Percentiles rank a stretch among this genome's conserved stretches.
Conservation (phyloP, 2,329 filamentous ascomycete genomes). For the Fusarium buharicum region DNA sequence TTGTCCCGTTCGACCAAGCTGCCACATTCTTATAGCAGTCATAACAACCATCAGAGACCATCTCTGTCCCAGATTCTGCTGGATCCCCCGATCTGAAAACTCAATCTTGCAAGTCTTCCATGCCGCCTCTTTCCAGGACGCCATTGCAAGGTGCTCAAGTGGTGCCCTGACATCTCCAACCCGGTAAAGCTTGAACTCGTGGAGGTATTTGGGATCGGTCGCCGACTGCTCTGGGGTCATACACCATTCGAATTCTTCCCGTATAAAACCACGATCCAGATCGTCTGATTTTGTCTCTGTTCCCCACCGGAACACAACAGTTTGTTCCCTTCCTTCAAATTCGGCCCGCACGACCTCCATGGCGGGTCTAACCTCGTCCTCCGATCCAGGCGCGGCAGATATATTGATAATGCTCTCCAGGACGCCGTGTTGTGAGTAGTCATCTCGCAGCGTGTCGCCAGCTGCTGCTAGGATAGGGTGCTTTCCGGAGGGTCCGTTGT, state of each 20-base stretch:
- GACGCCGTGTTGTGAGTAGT: conserved; percentile 18
- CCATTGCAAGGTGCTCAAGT: conserved; percentile 28
- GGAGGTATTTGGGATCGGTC: conserved; percentile 27
- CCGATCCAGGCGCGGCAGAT: conserved; percentile 23
- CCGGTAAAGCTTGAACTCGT: conserved; percentile 37
- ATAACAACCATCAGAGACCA: conserved; percentile 36
- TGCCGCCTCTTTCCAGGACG: conserved; percentile 35
- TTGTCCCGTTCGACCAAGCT: conserved; percentile 35
- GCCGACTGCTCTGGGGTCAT: conserved; percentile 26
- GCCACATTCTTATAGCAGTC: conserved; percentile 37
- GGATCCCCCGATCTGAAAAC: conserved; percentile 22
- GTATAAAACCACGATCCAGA: conserved; percentile 7
- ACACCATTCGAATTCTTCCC: conserved; percentile 35
- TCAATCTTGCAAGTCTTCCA: conserved; percentile 38
- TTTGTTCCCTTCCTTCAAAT: conserved; percentile 25
- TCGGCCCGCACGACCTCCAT: conserved; percentile 32
- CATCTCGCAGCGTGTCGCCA: conserved; percentile 28
- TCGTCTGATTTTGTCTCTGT: conserved; percentile 29
- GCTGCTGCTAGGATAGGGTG: conserved; percentile 31
- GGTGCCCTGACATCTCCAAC: conserved; percentile 29
- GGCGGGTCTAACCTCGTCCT: conserved; percentile 21
- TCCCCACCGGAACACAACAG: conserved; percentile 31
- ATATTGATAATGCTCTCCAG: conserved; percentile 33
- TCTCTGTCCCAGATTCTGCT: conserved; percentile 23
- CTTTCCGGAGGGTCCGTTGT: conserved; percentile 31